Evolutionary conservation across 1,284 basidiomycete genomes (phyloP), one percentile per base, ranked within the genome.

Genomic region (Tremellales sp.): DNA sequence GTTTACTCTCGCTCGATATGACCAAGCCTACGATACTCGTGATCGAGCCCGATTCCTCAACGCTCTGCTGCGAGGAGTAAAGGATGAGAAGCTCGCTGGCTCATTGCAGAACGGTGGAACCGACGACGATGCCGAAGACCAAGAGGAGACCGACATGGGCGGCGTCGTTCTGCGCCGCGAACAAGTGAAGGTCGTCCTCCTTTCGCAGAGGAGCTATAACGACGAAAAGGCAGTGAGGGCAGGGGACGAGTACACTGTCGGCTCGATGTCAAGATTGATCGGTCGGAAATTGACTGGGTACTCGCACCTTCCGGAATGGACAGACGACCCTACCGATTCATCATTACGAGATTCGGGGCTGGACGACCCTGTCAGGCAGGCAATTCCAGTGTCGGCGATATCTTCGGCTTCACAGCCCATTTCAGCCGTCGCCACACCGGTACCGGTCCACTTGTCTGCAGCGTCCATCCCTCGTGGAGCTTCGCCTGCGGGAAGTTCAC

Each of bases 1-100:
- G 13, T 82, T 92, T 57, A 79, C 81, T 0, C 80, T 96, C n/a
- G 90, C 89, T 1, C 81, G 86, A 49, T 97, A 92, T 69, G 93
- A 97, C 68, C 61, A 75, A 12, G 82, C 86, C 62, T 93, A 89
- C 69, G 89, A 93, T 61, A 85, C 96, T 26, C 81, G 92, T 29
- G 92, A 96, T 70, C 83, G 90, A 17, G 85, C 83, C 4, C 79
- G 92, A 39, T 86, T 90, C 80, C 69, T 94, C 13, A 74, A 77
- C n/a, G 81, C 84, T 2, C 78, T 94, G 3, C 76, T 92, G 5
- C 69, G 77, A 10, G 84, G 86, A 17, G 60, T 73, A 2, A 46
- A 58, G 22, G 56, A 54, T 15, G 57, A 58, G 41, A 58, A 47
- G 49, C 49, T 52, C 27, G 23, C 26, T 57, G n/a, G n/a, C 10